These are phyloP conservation scores for Paraconiothyrium brasiliense DNA, from an alignment of 2,329 filamentous ascomycete genomes.

Conservation along the genomic window DNA sequence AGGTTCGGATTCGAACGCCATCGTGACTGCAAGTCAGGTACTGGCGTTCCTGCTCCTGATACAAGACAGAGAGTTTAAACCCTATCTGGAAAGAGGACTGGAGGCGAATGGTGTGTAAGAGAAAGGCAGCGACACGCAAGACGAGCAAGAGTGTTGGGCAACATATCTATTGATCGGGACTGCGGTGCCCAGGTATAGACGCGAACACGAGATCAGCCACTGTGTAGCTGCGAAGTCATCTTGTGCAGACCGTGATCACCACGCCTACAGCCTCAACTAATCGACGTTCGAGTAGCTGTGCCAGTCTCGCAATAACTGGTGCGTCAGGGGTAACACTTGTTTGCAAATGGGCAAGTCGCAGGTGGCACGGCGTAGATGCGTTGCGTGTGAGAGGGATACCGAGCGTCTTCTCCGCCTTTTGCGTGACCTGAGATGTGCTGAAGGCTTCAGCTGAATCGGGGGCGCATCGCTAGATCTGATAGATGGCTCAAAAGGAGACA, in stretches of 20 bases:
- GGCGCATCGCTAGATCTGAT: not conserved
- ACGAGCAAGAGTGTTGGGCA: not conserved
- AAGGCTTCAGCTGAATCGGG: not conserved
- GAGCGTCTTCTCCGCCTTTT: conserved; percentile 10
- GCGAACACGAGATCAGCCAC: too few relatives aligned
- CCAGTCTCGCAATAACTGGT: not conserved
- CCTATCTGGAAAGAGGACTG: not conserved
- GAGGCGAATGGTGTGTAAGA: not conserved
- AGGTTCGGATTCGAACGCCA: not conserved
- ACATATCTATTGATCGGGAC: not conserved
- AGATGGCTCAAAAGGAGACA: too few relatives aligned
- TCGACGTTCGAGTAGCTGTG: not conserved
- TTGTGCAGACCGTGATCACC: not conserved
- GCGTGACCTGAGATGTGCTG: conserved; percentile 5
- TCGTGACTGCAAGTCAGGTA: not conserved
- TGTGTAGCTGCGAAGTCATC: too few relatives aligned
- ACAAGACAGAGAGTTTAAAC: not conserved
- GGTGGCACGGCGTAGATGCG: conserved; percentile 6
- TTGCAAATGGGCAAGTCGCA: not conserved
- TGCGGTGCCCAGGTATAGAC: not conserved
- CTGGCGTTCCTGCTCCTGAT: not conserved
- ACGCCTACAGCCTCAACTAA: not conserved
- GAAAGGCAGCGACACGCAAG: not conserved
- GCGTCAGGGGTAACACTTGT: not conserved
- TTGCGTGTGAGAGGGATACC: not conserved